Evolutionary conservation across 2,329 filamentous ascomycete species (phyloP).

Genomic region (Coniochaeta prunicola): DNA sequence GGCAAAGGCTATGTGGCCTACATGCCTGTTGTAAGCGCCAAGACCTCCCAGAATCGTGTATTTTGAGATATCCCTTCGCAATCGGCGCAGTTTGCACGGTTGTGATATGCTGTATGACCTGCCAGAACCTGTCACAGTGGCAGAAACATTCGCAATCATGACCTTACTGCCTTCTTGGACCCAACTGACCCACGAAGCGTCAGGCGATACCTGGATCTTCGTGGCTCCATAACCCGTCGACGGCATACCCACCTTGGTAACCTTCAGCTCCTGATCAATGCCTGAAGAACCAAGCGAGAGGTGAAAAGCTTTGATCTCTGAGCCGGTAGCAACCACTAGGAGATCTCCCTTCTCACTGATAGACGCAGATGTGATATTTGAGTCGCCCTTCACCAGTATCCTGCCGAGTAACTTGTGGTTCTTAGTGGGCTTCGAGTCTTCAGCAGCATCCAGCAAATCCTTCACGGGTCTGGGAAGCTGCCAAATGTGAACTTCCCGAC

Average conservation of each 20-base stretch:
- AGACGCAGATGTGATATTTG: slow-evolving; percentile 65
- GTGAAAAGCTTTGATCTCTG: slow-evolving; percentile 71
- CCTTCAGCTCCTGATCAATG: slow-evolving; percentile 52
- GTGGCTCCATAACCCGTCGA: slow-evolving; percentile 57
- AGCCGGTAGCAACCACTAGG: slow-evolving; percentile 68
- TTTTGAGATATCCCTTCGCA: slow-evolving; percentile 47
- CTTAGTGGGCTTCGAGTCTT: slow-evolving; percentile 35
- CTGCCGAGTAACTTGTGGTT: slow-evolving; percentile 62
- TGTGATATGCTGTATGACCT: slow-evolving; percentile 32
- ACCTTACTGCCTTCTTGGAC: slow-evolving; percentile 55
- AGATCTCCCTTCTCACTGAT: slow-evolving; percentile 67
- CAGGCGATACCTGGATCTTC: slow-evolving; percentile 60
- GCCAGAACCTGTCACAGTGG: slow-evolving; percentile 21
- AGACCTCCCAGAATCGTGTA: slow-evolving; percentile 56
- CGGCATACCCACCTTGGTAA: slow-evolving; percentile 64
- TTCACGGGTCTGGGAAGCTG: slow-evolving; percentile 39
- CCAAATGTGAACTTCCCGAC: slow-evolving; percentile 82
- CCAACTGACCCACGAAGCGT: slow-evolving; percentile 62
- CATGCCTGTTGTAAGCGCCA: slow-evolving; percentile 68
- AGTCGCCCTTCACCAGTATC: slow-evolving; percentile 64
- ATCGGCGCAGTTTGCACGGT: slow-evolving; percentile 40
- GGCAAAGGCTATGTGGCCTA: slow-evolving; percentile 72
- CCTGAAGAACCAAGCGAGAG: slow-evolving; percentile 46
- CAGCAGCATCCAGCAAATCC: slow-evolving; percentile 36
- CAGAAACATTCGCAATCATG: slow-evolving; percentile 41